Evolutionary conservation across 192 early-diverging fungal genomes (phyloP).

Genomic region (Entophlyctis helioformis): DNA sequence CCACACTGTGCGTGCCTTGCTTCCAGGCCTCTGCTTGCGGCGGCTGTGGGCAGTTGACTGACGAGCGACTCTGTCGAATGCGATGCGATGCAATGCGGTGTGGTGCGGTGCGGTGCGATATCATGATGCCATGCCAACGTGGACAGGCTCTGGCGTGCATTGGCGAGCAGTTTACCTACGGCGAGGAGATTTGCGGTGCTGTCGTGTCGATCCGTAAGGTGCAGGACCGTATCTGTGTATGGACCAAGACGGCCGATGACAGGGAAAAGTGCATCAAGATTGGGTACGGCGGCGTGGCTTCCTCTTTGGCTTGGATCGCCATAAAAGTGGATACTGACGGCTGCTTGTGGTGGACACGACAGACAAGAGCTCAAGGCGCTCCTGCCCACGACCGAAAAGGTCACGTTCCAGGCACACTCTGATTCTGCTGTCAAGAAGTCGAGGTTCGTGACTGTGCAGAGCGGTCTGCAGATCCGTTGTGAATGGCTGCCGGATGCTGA

Average conservation of each 20-base stretch:
- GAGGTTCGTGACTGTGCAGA: constrained; percentile 31
- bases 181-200: constrained; percentile 75
- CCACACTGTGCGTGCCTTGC: constrained; percentile 46
- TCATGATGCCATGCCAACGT: not conserved
- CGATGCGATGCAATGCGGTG: no score
- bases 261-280: constrained; percentile 1
- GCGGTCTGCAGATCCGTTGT: no score
- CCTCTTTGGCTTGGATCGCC: not conserved
- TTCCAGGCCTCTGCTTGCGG: not conserved
- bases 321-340: constrained; percentile 2
- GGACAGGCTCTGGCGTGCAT: constrained; percentile 71
- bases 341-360: constrained; percentile 9
- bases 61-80: not conserved
- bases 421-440: constrained; percentile 17
- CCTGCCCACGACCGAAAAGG: constrained; percentile 23
- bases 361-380: constrained; percentile 46
- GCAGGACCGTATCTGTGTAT: constrained; percentile 75
- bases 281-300: not conserved
- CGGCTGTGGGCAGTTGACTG: not conserved
- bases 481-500: no score
- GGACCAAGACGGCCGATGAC: constrained; percentile 34
- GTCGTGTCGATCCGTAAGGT: constrained; percentile 77
- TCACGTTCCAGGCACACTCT: constrained; percentile 46
- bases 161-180: constrained; percentile 71
- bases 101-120: no score